These are phyloP conservation scores for Camelina sativa DNA, from an alignment of 345 rosid species.

Conservation along the genomic window DNA sequence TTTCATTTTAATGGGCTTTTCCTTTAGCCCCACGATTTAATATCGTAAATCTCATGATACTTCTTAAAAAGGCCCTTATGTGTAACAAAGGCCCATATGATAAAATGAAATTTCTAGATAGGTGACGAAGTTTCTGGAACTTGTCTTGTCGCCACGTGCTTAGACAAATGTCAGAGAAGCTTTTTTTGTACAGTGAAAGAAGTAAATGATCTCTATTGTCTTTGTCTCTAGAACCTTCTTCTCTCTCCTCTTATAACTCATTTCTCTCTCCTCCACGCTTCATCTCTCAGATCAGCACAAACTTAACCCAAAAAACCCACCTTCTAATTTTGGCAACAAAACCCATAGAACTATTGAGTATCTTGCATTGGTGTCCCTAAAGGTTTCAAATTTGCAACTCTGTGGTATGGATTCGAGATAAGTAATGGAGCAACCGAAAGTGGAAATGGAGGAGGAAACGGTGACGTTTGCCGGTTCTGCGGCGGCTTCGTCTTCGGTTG, in stretches of 20 bases:
- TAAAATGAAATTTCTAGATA: background rate
- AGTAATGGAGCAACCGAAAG: slow-evolving; percentile 41
- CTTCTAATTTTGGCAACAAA: slow-evolving; percentile 11
- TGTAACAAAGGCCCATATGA: no score
- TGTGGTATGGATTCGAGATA: slow-evolving; percentile 16
- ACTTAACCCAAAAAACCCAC: background rate
- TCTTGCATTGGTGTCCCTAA: background rate
- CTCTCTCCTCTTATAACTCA: background rate
- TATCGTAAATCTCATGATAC: background rate
- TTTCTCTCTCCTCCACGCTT: slow-evolving; percentile 34
- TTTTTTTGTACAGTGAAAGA: background rate
- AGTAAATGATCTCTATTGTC: background rate
- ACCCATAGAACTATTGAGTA: background rate
- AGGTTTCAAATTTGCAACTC: background rate
- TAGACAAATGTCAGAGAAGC: slow-evolving; percentile 23
- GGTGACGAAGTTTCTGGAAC: slow-evolving; percentile 36
- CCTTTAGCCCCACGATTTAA: background rate
- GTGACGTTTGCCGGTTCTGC: slow-evolving; percentile 34
- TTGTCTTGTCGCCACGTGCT: slow-evolving; percentile 17
- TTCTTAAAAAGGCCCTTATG: no score
- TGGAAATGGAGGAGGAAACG: slow-evolving; percentile 55
- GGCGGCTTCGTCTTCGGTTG: slow-evolving; percentile 49
- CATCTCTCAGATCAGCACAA: background rate
- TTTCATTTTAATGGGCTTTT: slow-evolving; percentile 13
- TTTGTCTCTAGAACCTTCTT: slow-evolving; percentile 37